Conservation (phyloP, 2,329 filamentous ascomycete genomes). For the Ceratocystis albifundus region DNA sequence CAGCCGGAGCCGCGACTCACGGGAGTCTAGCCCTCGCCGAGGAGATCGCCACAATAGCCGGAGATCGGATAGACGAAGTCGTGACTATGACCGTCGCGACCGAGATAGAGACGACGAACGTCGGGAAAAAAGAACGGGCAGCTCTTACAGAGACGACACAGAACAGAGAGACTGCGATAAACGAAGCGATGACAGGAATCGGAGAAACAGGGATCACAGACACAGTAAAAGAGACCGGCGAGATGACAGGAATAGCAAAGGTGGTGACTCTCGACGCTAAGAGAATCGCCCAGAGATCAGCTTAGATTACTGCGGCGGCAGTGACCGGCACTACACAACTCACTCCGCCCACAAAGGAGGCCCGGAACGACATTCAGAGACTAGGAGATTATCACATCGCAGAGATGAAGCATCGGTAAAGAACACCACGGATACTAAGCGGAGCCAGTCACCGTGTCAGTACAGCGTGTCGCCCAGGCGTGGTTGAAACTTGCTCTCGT, state of each 20-base stretch:
- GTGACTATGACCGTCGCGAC: conserved; percentile 14
- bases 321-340: neutral
- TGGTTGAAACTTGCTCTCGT: neutral
- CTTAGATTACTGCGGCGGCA: neutral
- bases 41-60: conserved; percentile 12
- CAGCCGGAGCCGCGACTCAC: conserved; percentile 16
- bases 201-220: neutral
- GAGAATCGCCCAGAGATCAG: neutral
- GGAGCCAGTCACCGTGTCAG: neutral
- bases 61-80: conserved; percentile 13
- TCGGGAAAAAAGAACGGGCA: neutral
- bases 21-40: conserved; percentile 16
- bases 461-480: conserved; percentile 2
- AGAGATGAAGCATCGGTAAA: neutral
- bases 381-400: neutral
- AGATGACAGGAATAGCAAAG: neutral
- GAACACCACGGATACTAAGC: neutral
- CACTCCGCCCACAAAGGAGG: neutral
- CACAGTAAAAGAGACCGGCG: neutral
- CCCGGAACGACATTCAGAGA: neutral
- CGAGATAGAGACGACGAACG: conserved; percentile 13
- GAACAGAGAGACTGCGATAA: conserved; percentile 1
- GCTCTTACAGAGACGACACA: conserved; percentile 1
- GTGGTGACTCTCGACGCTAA: neutral
- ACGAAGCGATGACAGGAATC: neutral